Percentiles rank a stretch among this genome's conserved stretches.
Evolutionary conservation across 495 filamentous ascomycete genomes (phyloP).

Genomic region (Sporormia fimetaria): DNA sequence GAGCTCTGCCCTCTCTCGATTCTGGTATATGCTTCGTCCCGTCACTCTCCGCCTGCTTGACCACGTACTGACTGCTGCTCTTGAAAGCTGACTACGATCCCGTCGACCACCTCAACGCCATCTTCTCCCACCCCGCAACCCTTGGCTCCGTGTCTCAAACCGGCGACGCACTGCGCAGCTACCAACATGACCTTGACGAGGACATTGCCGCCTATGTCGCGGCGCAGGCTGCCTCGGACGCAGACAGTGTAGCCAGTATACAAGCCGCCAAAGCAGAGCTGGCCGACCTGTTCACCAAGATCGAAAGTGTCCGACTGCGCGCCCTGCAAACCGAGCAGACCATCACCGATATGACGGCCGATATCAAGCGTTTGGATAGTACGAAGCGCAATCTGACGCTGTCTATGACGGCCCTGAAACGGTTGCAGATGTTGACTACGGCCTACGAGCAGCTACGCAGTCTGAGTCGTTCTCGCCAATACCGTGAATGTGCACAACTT

Average conservation of each 20-base stretch:
- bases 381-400: constrained; percentile 93
- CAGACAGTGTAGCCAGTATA: constrained; percentile 79
- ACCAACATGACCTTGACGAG: constrained; percentile 74
- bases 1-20: constrained; percentile 28
- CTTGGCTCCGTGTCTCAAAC: constrained; percentile 65
- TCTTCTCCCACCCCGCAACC: constrained; percentile 86
- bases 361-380: constrained; percentile 94
- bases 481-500: constrained; percentile 89
- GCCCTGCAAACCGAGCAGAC: constrained; percentile 86
- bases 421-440: constrained; percentile 96
- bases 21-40: constrained; percentile 32
- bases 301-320: constrained; percentile 83
- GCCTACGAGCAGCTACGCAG: constrained; percentile 91
- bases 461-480: constrained; percentile 75
- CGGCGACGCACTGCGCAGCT: constrained; percentile 56
- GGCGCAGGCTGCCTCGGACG: constrained; percentile 74
- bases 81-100: constrained; percentile 80
- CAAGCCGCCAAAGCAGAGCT: constrained; percentile 82
- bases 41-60: background rate
- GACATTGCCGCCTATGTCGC: constrained; percentile 69
- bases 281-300: constrained; percentile 81
- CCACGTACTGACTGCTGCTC: background rate
- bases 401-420: constrained; percentile 95
- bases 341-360: constrained; percentile 97
- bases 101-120: constrained; percentile 81